A percentile compares a stretch with the other conserved stretches of the same genome.
Evolutionary conservation across 225 moss, liverwort and hornwort species (phyloP).

Genomic region (Physcomitrium patens): DNA sequence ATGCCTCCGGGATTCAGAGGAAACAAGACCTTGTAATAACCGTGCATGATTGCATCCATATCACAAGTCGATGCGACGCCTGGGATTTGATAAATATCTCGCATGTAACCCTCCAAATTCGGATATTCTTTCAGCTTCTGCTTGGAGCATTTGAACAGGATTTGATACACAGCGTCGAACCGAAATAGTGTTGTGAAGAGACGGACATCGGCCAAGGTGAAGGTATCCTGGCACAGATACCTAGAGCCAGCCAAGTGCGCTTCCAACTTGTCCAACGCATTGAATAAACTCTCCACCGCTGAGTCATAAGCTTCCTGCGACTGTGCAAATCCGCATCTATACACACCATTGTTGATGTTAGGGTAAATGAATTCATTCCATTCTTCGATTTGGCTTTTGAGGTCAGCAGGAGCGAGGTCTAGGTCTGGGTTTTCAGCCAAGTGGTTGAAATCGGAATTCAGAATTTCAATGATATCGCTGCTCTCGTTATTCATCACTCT

Average conservation of each 20-base stretch:
- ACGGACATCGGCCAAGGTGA: slow-evolving; percentile 85
- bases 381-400: slow-evolving; percentile 58
- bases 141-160: slow-evolving; percentile 91
- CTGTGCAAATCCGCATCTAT: slow-evolving; percentile 96
- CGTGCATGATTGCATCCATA: slow-evolving; percentile 81
- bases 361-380: slow-evolving; percentile 84
- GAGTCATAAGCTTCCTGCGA: slow-evolving; percentile 74
- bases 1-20: slow-evolving; percentile 95
- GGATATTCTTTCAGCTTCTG: slow-evolving; percentile 82
- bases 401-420: slow-evolving; percentile 62
- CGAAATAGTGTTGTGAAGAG: slow-evolving; percentile 92
- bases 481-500: slow-evolving; percentile 96
- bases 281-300: slow-evolving; percentile 74
- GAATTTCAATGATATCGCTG: slow-evolving; percentile 89
- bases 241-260: slow-evolving; percentile 72
- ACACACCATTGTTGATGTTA: slow-evolving; percentile 92
- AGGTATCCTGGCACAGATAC: slow-evolving; percentile 74
- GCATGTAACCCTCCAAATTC: slow-evolving; percentile 70
- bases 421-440: slow-evolving; percentile 67
- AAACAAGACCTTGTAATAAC: slow-evolving; percentile 90
- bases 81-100: slow-evolving; percentile 89
- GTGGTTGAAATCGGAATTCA: slow-evolving; percentile 89
- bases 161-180: slow-evolving; percentile 94
- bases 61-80: slow-evolving; percentile 86
- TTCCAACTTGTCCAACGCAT: slow-evolving; percentile 70